Base-by-base conservation (phyloP, 2,329 filamentous ascomycete species). In the Xylaria sp. region DNA sequence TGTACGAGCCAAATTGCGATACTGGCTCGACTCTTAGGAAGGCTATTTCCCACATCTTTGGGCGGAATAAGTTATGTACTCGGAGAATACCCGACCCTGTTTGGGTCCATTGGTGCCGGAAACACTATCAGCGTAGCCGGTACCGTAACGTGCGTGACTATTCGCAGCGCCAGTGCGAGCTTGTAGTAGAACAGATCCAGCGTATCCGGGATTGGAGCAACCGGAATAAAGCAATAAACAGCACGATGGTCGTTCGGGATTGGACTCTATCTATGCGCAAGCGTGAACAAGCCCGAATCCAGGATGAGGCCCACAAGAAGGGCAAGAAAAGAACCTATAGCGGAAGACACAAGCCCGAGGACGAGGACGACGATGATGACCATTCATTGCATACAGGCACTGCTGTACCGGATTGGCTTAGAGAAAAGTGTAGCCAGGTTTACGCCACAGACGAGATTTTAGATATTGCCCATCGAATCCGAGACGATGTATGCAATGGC, bases 1-100 rank as follows among this genome's bases (percentile, higher is more conserved):
- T 86, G 78, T 87, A 84, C 66, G 81, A 84, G 15, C 74, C 79
- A 1, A 79, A 84, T 63, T 90, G 87, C 71, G 81, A 84, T 47
- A 89, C 86, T 0, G 82, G 82, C 3, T 87, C 86, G 4, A 82
- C 85, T 58, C 83, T 84, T 23, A 86, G 92, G 50, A 94, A 94
- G 77, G 87, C 89, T 4, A 89, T 94, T 62, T 92, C 90, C 0
- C 91, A 95, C 71, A 85, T 94, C 58, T 94, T 94, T 69, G 92
- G 92, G 21, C 86, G 92, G 38, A 95, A 95, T 80, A 95, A 95
- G 77, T 82, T 85, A 7, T 89, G 87, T 71, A 95, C 92, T 0
- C 84, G 89, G 35, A 81, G 83, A 46, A 91, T 95, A 51, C 90
- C 90, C 0, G 78, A 84, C 5, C 77, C 85, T 21, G 84, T 92